Conservation (phyloP, 2,329 filamentous ascomycete species). For the Aureobasidium sp. region DNA sequence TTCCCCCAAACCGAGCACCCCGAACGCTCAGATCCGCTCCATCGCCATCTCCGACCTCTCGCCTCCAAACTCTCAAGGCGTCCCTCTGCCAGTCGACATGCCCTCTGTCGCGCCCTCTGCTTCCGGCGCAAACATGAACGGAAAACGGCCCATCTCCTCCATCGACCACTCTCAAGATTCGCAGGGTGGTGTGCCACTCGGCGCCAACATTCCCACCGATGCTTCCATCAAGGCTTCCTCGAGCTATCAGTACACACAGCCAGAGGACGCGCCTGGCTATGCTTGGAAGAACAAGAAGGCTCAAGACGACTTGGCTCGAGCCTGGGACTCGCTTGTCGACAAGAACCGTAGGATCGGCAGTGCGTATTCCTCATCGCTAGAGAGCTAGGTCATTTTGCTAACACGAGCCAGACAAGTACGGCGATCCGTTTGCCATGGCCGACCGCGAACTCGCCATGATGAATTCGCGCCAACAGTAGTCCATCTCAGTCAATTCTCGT, state of each 20-base stretch:
- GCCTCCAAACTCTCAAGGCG: conserved; percentile 47
- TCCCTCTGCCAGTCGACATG: conserved; percentile 18
- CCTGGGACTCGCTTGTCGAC: conserved; percentile 45
- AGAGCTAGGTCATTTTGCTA: not conserved
- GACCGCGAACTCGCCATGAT: conserved; percentile 26
- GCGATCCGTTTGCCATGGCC: conserved; percentile 30
- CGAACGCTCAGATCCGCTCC: conserved; percentile 24
- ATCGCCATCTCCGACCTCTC: conserved; percentile 40
- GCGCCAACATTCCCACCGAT: conserved; percentile 2
- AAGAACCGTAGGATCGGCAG: conserved; percentile 34
- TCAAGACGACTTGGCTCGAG: conserved; percentile 48
- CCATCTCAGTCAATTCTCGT: conserved; percentile 10
- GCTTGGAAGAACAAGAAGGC: conserved; percentile 52
- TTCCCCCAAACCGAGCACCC: conserved; percentile 37
- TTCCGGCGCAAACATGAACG: conserved; percentile 30
- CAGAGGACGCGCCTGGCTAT: conserved; percentile 41
- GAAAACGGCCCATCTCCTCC: conserved; percentile 31
- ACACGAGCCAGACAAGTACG: conserved; percentile 25
- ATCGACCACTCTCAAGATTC: conserved; percentile 27
- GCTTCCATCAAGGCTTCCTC: conserved; percentile 20
- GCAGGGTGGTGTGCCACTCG: not conserved
- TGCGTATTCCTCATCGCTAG: conserved; percentile 17
- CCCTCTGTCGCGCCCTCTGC: conserved; percentile 20
- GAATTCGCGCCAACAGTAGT: conserved; percentile 16
- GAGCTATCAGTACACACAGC: conserved; percentile 29